These are phyloP conservation scores for Pleurostoma richardsiae DNA, from an alignment of 2,329 filamentous ascomycete species.

Conservation along the genomic window DNA sequence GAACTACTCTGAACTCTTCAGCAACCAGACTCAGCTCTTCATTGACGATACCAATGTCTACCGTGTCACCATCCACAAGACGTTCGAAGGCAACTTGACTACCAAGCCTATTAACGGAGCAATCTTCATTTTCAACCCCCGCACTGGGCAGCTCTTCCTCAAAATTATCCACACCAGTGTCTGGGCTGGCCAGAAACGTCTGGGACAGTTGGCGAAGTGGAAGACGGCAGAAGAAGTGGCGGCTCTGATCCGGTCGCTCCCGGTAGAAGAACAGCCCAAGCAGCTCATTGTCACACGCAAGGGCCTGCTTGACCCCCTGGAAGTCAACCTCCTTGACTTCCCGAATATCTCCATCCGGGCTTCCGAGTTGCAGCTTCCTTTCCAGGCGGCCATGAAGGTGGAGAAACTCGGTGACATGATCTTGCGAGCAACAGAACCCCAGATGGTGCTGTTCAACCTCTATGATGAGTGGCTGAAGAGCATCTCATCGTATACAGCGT, in stretches of 20 bases:
- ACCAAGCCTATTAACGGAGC: slow-evolving; percentile 99
- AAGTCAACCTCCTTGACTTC: slow-evolving; percentile 96
- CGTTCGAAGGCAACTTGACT: slow-evolving; percentile 96
- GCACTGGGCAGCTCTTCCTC: slow-evolving; percentile 93
- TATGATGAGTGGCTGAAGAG: slow-evolving; percentile 99
- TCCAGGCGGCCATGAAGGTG: slow-evolving; percentile 99
- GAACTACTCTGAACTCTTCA: slow-evolving; percentile 98
- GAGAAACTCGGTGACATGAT: slow-evolving; percentile 99
- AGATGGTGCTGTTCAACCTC: slow-evolving; percentile 98
- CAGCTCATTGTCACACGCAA: slow-evolving; percentile 98
- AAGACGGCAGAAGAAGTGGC: slow-evolving; percentile 99
- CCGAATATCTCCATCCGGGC: slow-evolving; percentile 98
- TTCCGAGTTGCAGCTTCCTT: slow-evolving; percentile 92
- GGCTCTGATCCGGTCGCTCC: slow-evolving; percentile 88
- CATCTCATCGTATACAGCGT: slow-evolving; percentile 97
- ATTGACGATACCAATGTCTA: slow-evolving; percentile 99
- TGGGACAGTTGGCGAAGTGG: slow-evolving; percentile 97
- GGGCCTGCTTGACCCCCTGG: slow-evolving; percentile 91
- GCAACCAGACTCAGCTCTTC: slow-evolving; percentile 97
- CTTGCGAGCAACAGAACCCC: slow-evolving; percentile 92
- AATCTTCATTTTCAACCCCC: slow-evolving; percentile 99
- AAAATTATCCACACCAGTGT: slow-evolving; percentile 99
- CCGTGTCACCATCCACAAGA: slow-evolving; percentile 99
- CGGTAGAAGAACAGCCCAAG: slow-evolving; percentile 97
- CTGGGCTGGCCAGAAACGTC: slow-evolving; percentile 98